Percentiles rank a stretch among this genome's conserved stretches.
These are phyloP conservation scores for Pythium dissimile DNA, from an alignment of 352 stramenopile genomes.

Conservation along the genomic window DNA sequence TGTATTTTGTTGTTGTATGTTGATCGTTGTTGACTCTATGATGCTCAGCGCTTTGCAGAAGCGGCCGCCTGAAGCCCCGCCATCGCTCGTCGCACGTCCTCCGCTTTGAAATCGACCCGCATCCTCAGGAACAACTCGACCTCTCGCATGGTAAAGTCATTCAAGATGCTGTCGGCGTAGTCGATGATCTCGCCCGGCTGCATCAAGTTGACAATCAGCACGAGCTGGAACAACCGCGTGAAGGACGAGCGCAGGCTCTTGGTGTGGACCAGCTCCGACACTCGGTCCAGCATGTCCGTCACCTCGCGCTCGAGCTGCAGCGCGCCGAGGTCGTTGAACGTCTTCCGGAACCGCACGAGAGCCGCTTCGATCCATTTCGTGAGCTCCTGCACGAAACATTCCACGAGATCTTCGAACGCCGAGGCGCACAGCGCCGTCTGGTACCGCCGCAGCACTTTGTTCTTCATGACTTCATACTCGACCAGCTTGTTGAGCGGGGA, in stretches of 20 bases:
- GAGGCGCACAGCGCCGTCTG: conserved; percentile 44
- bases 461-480: conserved; percentile 67
- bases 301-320: conserved; percentile 78
- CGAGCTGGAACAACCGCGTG: conserved; percentile 73
- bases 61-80: not conserved
- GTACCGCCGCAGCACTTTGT: conserved; percentile 61
- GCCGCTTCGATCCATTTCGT: conserved; percentile 53
- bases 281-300: conserved; percentile 50
- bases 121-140: conserved; percentile 59
- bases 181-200: conserved; percentile 68
- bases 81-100: conserved; percentile 47
- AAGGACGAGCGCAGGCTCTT: conserved; percentile 63
- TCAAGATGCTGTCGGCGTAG: conserved; percentile 48
- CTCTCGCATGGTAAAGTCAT: conserved; percentile 41
- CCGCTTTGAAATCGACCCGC: conserved; percentile 65
- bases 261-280: conserved; percentile 45
- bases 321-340: conserved; percentile 76
- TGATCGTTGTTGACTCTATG: too few relatives aligned
- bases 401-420: conserved; percentile 70
- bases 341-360: conserved; percentile 49
- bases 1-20: too few relatives aligned
- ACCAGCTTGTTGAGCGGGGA: conserved; percentile 66
- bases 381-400: conserved; percentile 54
- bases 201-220: conserved; percentile 80
- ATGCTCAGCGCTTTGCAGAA: not conserved